Evolutionary conservation across 495 filamentous ascomycete genomes (phyloP).

Genomic region (Aeminium ludgeri): DNA sequence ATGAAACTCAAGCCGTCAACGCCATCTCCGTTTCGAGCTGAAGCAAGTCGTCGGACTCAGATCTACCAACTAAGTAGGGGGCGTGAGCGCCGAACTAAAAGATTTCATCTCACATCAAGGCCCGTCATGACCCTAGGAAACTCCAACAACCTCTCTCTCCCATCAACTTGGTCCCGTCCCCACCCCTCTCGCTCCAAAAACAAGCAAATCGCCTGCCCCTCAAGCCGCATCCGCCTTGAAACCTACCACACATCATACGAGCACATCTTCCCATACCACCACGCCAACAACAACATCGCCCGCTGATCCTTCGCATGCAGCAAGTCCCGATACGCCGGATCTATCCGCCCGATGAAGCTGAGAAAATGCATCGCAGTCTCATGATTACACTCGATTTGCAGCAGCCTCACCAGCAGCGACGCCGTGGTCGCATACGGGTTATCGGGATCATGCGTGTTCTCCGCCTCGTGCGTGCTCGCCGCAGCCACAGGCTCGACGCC

Average conservation of each 20-base stretch:
- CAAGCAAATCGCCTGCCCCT: slow-evolving; percentile 24
- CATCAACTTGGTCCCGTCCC: neutral
- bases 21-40: too few species aligned
- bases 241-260: slow-evolving; percentile 27
- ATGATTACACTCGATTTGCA: slow-evolving; percentile 17
- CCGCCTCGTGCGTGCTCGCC: neutral
- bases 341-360: slow-evolving; percentile 23
- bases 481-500: slow-evolving; percentile 8
- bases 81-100: too few species aligned
- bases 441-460: neutral
- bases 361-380: slow-evolving; percentile 20
- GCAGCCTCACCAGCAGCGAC: slow-evolving; percentile 16
- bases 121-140: slow-evolving; percentile 12
- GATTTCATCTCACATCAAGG: too few species aligned
- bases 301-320: slow-evolving; percentile 26
- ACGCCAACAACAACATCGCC: slow-evolving; percentile 27
- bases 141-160: slow-evolving; percentile 5
- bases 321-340: slow-evolving; percentile 19
- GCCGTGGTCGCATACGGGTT: slow-evolving; percentile 18
- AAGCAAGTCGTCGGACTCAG: too few species aligned
- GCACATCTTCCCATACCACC: slow-evolving; percentile 28
- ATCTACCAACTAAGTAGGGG: too few species aligned
- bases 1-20: too few species aligned
- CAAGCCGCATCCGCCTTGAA: slow-evolving; percentile 22
- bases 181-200: slow-evolving; percentile 3